Percentiles rank a stretch among this genome's conserved stretches.
phyloP scores from a whole-genome alignment of 352 stramenopile genomes.

The Phytophthora tentaculata region DNA sequence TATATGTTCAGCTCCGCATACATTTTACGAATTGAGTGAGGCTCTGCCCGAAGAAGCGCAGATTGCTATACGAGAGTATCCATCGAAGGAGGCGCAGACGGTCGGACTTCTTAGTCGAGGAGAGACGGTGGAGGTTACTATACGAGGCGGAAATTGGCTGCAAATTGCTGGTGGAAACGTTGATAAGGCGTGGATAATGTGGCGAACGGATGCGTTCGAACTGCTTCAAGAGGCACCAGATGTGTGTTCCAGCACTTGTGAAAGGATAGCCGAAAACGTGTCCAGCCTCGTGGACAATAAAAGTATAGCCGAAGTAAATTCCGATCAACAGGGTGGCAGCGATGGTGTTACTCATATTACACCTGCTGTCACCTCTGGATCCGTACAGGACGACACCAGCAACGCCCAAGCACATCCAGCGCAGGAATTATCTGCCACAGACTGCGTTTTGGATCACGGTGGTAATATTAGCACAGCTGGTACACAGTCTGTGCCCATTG shows the following conservation, averaged over 20 bases:
- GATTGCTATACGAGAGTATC: conserved; percentile 69
- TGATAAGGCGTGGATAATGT: conserved; percentile 75
- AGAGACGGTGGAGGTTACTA: conserved; percentile 61
- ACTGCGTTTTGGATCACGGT: background rate
- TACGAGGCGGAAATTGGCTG: conserved; percentile 59
- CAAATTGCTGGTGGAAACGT: conserved; percentile 37
- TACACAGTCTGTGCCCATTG: too few relatives aligned
- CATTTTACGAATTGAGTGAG: conserved; percentile 67
- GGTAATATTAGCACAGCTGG: background rate
- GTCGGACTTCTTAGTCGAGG: conserved; percentile 58
- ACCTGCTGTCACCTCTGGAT: background rate
- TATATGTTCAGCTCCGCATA: conserved; percentile 38
- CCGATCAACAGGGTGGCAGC: background rate
- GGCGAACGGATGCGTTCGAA: conserved; percentile 51
- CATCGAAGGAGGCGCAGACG: conserved; percentile 65
- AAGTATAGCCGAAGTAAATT: background rate
- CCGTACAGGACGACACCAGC: background rate
- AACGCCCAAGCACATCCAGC: background rate
- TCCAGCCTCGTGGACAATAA: background rate
- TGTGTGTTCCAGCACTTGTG: conserved; percentile 35
- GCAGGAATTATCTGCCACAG: background rate
- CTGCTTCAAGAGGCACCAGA: conserved; percentile 51
- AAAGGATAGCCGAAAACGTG: background rate
- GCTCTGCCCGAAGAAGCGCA: conserved; percentile 62
- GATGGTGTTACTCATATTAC: background rate